These are phyloP conservation scores for Pseudocercospora pini-densiflorae DNA, from an alignment of 2,329 filamentous ascomycete species.

Conservation along the genomic window DNA sequence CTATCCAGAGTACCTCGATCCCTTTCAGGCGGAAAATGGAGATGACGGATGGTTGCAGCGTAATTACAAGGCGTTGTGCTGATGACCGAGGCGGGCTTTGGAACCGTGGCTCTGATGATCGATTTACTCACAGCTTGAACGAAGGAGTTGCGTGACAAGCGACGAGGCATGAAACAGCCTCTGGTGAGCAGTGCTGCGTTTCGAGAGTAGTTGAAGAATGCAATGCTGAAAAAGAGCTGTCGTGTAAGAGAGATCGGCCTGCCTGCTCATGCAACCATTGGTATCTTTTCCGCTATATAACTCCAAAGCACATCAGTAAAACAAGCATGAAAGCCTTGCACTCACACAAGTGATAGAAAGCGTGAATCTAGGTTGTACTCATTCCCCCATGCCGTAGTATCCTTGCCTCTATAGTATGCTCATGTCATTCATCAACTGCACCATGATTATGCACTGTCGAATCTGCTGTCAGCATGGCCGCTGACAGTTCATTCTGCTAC, in stretches of 20 bases:
- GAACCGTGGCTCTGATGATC: too few relatives aligned
- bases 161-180: too few relatives aligned
- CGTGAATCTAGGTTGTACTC: slow-evolving; percentile 9
- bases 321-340: not conserved
- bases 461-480: slow-evolving; percentile 1
- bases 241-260: not conserved
- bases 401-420: slow-evolving; percentile 3
- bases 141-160: too few relatives aligned
- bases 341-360: not conserved
- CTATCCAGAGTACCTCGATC: slow-evolving; percentile 12
- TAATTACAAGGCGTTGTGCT: not conserved
- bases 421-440: slow-evolving; percentile 9
- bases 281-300: slow-evolving; percentile 5
- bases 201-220: too few relatives aligned
- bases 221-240: too few relatives aligned
- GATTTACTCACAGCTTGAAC: too few relatives aligned
- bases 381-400: slow-evolving; percentile 1
- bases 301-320: not conserved
- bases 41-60: not conserved
- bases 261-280: not conserved
- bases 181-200: too few relatives aligned
- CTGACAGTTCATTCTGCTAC: not conserved
- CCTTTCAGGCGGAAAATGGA: not conserved
- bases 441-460: slow-evolving; percentile 7
- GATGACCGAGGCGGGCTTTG: not conserved